These are phyloP conservation scores for Aegilops sharonensis DNA, from an alignment of 176 grass and related monocot genomes.

Conservation along the genomic window DNA sequence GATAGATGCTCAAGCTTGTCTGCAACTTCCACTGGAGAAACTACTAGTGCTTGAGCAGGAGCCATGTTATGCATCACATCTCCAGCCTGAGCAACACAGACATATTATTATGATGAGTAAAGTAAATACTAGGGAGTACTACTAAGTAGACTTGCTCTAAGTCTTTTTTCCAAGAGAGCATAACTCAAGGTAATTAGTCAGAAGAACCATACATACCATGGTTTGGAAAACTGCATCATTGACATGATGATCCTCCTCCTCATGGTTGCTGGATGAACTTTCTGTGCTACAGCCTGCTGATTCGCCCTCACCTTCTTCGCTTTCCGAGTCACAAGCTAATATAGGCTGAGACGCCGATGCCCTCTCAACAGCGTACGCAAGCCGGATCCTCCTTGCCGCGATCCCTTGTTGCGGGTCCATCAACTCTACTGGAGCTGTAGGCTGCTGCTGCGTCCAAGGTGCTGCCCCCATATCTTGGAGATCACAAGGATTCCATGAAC, in stretches of 20 bases:
- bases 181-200: no score
- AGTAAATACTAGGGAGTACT: no score
- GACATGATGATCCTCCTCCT: no score
- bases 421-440: neutral
- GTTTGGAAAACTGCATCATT: neutral
- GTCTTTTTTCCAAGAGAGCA: no score
- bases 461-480: neutral
- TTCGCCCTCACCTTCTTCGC: constrained; percentile 29
- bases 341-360: constrained; percentile 6
- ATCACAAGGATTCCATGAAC: no score
- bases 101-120: neutral
- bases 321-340: neutral
- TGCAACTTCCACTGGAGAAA: constrained; percentile 4
- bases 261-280: neutral
- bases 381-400: constrained; percentile 41
- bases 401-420: constrained; percentile 22
- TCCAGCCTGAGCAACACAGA: constrained; percentile 25
- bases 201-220: constrained; percentile 8
- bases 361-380: constrained; percentile 28
- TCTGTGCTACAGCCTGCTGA: neutral
- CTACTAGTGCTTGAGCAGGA: neutral
- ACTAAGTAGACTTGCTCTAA: no score
- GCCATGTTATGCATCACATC: constrained; percentile 13
- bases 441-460: constrained; percentile 19
- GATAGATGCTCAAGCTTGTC: constrained; percentile 23